These are phyloP conservation scores for Pachyrhizus erosus DNA, from an alignment of 306 rosid genomes.

Conservation along the genomic window DNA sequence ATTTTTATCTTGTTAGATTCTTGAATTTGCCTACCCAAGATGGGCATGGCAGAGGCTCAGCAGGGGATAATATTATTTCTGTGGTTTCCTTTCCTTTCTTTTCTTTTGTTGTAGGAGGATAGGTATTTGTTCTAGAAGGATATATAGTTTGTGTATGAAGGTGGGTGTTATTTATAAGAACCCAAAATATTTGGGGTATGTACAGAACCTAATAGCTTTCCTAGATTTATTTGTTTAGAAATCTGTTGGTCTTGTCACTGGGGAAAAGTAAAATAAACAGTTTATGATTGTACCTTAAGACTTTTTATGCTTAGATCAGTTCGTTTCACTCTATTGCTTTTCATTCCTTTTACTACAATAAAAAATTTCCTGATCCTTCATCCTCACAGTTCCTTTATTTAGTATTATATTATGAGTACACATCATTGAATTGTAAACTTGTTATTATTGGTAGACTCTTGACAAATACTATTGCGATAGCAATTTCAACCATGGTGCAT, in stretches of 20 bases:
- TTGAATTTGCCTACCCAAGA: constrained; percentile 51
- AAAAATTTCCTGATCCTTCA: background rate
- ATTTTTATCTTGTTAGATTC: constrained; percentile 46
- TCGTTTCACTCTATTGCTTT: background rate
- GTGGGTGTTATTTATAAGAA: constrained; percentile 55
- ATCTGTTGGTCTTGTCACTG: constrained; percentile 10
- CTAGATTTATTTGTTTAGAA: constrained; percentile 29
- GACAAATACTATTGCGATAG: background rate
- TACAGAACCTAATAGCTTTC: constrained; percentile 45
- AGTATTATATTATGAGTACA: background rate
- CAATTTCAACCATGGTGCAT: background rate
- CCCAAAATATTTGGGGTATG: constrained; percentile 45
- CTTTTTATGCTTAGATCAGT: background rate
- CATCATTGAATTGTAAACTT: background rate
- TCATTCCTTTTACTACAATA: background rate
- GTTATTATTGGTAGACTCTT: background rate
- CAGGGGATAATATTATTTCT: constrained; percentile 4
- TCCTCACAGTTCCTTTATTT: background rate
- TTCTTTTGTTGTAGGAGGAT: constrained; percentile 55
- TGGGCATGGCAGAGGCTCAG: constrained; percentile 27
- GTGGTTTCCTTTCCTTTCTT: constrained; percentile 10
- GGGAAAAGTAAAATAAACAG: constrained; percentile 21
- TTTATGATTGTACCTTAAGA: background rate
- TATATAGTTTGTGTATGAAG: constrained; percentile 53
- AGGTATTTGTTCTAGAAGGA: constrained; percentile 43